phyloP scores from a whole-genome alignment of 164 flowering plant species.

The Annona squamosa region DNA sequence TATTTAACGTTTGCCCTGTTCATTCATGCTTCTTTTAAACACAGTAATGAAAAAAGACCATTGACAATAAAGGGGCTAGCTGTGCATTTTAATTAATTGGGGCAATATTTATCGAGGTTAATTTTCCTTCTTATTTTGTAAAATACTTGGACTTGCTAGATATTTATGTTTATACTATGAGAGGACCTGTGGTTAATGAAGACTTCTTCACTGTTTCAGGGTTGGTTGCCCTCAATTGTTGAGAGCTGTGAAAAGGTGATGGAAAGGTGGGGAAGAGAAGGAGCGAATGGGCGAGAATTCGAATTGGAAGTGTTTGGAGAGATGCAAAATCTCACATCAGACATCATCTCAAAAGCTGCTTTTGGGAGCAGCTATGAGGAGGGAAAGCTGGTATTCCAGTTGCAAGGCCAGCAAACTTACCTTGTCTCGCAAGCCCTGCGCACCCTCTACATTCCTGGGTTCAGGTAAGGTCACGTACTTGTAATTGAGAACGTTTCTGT shows the following conservation, averaged over 20 bases:
- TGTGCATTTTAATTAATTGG: neutral
- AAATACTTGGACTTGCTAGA: too few species aligned
- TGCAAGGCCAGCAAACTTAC: conserved; percentile 24
- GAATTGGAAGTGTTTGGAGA: conserved; percentile 25
- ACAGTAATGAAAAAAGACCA: neutral
- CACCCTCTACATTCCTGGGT: conserved; percentile 34
- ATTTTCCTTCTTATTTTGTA: too few species aligned
- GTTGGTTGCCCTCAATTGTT: conserved; percentile 3
- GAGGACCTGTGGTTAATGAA: too few species aligned
- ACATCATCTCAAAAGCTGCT: conserved; percentile 39
- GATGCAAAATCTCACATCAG: conserved; percentile 28
- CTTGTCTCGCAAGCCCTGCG: conserved; percentile 10
- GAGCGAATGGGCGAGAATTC: neutral
- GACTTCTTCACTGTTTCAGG: conserved; percentile 1
- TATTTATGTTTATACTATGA: too few species aligned
- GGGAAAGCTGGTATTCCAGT: conserved; percentile 35
- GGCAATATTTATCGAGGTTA: neutral
- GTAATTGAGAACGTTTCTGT: too few species aligned
- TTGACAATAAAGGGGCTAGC: too few species aligned
- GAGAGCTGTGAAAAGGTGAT: conserved; percentile 3
- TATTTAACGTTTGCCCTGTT: too few species aligned
- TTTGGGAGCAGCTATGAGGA: conserved; percentile 41
- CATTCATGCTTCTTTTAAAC: too few species aligned
- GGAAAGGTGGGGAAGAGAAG: conserved; percentile 3
- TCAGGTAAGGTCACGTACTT: conserved; percentile 18